Base-by-base conservation (phyloP, 1,284 basidiomycete genomes). In the Blastosporella zonata region DNA sequence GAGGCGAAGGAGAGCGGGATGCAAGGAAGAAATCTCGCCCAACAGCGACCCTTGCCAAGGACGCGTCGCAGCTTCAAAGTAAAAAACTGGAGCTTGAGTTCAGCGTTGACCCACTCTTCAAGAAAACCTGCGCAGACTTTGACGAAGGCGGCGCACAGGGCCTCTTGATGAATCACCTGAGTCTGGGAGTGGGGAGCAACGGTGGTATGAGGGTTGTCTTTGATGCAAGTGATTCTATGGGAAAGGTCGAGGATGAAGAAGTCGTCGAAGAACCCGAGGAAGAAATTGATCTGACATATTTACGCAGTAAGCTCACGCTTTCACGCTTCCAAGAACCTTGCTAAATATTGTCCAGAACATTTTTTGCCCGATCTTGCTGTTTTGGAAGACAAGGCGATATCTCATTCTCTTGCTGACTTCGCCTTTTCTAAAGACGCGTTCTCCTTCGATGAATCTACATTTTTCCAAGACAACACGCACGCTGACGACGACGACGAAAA, bases 131-230 rank as follows among this genome's bases (percentile, higher is more conserved):
- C 56, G 97, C 93, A 17, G 97, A 99, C 65, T 99, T 99, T 65
- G 96, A 99, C 66, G 97, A 99, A 67, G 97, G 96, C 36, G 96
- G 96, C 46, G 96, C 96, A 0, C 89, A 93, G 54, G 96, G 96
- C 6, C 67, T 97, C 43, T 72, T 97, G 33, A 94, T 96, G 92
- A 97, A 97, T 63, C 93, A 96, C 62, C 74, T 95, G 34, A 78
- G 79, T 46, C 59, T 90, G 48, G 87, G 85, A 13, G 71, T 85
- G 2, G 90, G 90, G 4, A 81, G 82, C 17, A 93, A 97, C 55
- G 86, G 89, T 3, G 83, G 82, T 29, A 78, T 97, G 63, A 78
- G 93, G 49, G 90, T 99, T 40, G 91, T 99, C 25, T 99, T 99
- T 61, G 96, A 99, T 67, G 94, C 95, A 3, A 89, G 94, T 48